Evolutionary conservation across 2,329 filamentous ascomycete genomes (phyloP).

Genomic region (Colletotrichum orbiculare): DNA sequence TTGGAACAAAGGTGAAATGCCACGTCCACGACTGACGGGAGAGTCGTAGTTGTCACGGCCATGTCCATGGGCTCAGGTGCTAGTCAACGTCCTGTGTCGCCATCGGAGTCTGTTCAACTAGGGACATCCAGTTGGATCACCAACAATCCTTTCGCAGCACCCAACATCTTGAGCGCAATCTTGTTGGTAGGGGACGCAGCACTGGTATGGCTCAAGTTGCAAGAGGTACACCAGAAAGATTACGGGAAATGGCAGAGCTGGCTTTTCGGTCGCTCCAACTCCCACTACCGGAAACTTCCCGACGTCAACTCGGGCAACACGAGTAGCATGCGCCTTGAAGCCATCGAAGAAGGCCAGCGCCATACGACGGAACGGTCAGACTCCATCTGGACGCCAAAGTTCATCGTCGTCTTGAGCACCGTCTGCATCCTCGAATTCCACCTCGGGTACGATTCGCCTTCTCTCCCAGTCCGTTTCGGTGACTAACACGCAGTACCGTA

Average conservation of each 20-base stretch:
- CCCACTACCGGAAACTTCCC: no score
- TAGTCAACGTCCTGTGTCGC: no score
- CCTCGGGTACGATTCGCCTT: background rate
- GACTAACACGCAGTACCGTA: background rate
- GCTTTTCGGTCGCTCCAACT: no score
- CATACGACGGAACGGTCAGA: background rate
- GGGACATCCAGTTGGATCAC: background rate
- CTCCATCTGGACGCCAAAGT: background rate
- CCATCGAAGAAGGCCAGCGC: no score
- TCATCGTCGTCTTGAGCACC: background rate
- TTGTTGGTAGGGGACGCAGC: background rate
- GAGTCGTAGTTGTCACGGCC: no score
- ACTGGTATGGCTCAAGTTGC: slow-evolving; percentile 1
- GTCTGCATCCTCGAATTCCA: slow-evolving; percentile 6
- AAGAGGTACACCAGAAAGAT: background rate
- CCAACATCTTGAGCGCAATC: background rate
- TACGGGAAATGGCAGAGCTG: background rate
- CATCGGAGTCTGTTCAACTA: no score
- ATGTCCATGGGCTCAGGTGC: no score
- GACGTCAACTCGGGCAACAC: no score
- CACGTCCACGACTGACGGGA: no score
- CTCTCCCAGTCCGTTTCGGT: no score
- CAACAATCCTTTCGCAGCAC: background rate
- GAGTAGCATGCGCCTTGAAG: no score
- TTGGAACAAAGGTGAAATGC: no score